phyloP scores from a whole-genome alignment of 2,329 filamentous ascomycete species.

The Dothideomycetes sp. region DNA sequence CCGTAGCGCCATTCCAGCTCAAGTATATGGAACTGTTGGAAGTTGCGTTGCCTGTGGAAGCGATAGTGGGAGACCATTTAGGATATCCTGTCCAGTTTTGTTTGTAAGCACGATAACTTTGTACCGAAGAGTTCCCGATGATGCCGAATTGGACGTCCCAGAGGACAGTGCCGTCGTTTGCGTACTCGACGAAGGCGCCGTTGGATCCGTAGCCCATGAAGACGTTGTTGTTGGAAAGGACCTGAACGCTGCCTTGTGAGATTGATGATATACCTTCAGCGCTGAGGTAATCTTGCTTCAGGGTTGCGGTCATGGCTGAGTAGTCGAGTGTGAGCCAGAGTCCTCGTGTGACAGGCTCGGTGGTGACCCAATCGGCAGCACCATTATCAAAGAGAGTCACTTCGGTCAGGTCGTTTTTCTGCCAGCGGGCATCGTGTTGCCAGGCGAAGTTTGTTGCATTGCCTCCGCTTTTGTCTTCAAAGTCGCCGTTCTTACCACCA shows the following conservation, averaged over 20 bases:
- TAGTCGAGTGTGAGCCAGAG: slow-evolving; percentile 19
- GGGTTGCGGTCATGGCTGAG: slow-evolving; percentile 21
- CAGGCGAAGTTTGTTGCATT: slow-evolving; percentile 40
- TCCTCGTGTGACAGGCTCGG: slow-evolving; percentile 13
- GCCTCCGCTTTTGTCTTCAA: slow-evolving; percentile 34
- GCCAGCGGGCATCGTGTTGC: slow-evolving; percentile 46
- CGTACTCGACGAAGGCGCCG: slow-evolving; percentile 32
- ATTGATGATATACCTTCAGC: slow-evolving; percentile 32
- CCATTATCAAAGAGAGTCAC: slow-evolving; percentile 19
- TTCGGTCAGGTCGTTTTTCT: slow-evolving; percentile 10
- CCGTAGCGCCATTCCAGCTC: slow-evolving; percentile 17
- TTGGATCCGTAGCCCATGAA: slow-evolving; percentile 47
- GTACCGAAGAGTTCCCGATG: slow-evolving; percentile 27
- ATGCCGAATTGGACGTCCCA: slow-evolving; percentile 43
- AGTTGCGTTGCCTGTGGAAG: slow-evolving; percentile 7
- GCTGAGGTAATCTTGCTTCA: slow-evolving; percentile 22
- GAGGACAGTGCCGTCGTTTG: slow-evolving; percentile 38
- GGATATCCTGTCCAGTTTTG: slow-evolving; percentile 14
- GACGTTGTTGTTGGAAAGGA: slow-evolving; percentile 44
- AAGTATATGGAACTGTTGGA: slow-evolving; percentile 14
- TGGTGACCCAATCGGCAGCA: slow-evolving; percentile 14
- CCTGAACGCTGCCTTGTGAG: slow-evolving; percentile 44
- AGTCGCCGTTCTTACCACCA: slow-evolving; percentile 38
- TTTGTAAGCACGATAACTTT: slow-evolving; percentile 47
- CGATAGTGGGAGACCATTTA: slow-evolving; percentile 11